Percentiles rank a stretch among this genome's conserved stretches.
phyloP scores from a whole-genome alignment of 345 rosid species.

The Hevea brasiliensis region DNA sequence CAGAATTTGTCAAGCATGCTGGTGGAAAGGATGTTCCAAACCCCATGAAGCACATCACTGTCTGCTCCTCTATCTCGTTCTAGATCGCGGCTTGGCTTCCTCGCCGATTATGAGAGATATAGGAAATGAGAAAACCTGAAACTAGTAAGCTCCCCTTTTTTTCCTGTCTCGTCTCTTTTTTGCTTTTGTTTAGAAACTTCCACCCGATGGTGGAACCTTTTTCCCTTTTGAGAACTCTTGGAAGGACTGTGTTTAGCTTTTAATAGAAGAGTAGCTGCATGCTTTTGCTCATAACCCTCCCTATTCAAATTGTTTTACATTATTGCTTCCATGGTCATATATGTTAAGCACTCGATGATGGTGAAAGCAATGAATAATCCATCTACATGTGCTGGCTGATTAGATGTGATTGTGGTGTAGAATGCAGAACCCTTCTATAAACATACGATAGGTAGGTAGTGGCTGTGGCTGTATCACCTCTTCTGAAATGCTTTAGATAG shows the following conservation, averaged over 20 bases:
- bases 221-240: background rate
- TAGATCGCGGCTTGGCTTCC: background rate
- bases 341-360: no score
- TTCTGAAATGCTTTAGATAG: no score
- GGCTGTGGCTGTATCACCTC: no score
- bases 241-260: background rate
- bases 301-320: background rate
- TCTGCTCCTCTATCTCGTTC: background rate
- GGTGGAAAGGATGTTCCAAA: conserved; percentile 29
- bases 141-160: background rate
- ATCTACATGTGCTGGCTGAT: no score
- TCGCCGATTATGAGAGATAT: background rate
- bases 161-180: background rate
- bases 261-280: background rate
- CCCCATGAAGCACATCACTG: conserved; percentile 33
- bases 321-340: no score
- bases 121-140: background rate
- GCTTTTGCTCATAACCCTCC: background rate
- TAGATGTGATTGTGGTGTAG: no score
- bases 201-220: background rate
- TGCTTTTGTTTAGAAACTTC: background rate
- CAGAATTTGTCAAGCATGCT: conserved; percentile 50
- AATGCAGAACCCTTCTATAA: no score
- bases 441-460: no score
- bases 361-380: no score